Base-by-base conservation (phyloP, 2,329 filamentous ascomycete genomes). In the Cordyceps fumosorosea region DNA sequence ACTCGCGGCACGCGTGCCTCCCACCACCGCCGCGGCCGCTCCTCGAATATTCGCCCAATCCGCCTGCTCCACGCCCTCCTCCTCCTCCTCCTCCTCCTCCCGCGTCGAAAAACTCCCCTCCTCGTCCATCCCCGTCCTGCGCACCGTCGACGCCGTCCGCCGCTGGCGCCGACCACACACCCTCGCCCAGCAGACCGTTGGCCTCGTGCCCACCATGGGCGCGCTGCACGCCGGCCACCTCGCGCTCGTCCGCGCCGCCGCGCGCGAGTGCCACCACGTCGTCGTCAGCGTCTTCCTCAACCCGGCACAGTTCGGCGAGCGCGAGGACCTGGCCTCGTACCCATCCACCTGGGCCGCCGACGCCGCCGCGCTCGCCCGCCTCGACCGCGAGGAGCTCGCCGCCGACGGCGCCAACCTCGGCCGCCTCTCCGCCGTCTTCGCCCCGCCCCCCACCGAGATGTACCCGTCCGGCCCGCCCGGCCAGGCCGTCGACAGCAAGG, bases 171-270 rank as follows among this genome's bases (percentile, higher is more conserved):
- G 79, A 24, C 82, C 86, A 47, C 85, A 92, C 64, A 77, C 86
- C 42, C 76, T 86, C 64, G 81, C 86, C 69, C 84, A 88, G 68
- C 85, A 88, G 62, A 87, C 87, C 51, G 87, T 99, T 63, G 91
- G 89, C 63, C 85, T 99, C 32, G 92, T 99, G 42, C 95, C 95
- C 1, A 99, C 95, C 37, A 98, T 99, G 95, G 95, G 95, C 65
- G 95, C 95, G 56, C 83, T 99, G n/a, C 95, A 99, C 75, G 84
- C 87, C 61, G 95, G 95, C 47, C 95, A 99, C 76, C 77, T 96
- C 57, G 89, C 90, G 3, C 83, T 99, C 24, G 89, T 96, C 69
- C 89, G 91, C 63, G 84, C 87, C 68, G 95, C 95, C 3, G 93
- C 93, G 1, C 80, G 81, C 54, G 91, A 96, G 69, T 95, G 92